A percentile compares a stretch with the other conserved stretches of the same genome.
phyloP scores from a whole-genome alignment of 192 early-diverging fungal genomes.

The Entomortierella chlamydospora region DNA sequence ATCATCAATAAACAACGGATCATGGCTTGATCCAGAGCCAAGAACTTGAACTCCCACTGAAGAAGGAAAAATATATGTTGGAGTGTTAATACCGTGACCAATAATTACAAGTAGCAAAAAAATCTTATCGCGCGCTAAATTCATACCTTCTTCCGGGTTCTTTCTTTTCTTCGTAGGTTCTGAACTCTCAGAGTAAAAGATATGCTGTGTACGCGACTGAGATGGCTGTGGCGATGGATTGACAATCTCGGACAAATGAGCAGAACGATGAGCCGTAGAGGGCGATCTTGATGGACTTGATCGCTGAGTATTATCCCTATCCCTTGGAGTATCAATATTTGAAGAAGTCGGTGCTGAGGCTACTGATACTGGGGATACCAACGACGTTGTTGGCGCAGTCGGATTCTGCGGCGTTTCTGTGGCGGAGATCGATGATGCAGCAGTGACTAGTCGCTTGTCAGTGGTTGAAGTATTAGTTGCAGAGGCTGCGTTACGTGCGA shows the following conservation, averaged over 20 bases:
- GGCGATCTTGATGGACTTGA: slow-evolving; percentile 15
- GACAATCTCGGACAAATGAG: slow-evolving; percentile 6
- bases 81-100: no score
- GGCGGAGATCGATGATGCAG: not conserved
- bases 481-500: not conserved
- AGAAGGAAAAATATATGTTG: not conserved
- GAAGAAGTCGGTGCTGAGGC: not conserved
- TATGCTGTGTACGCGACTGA: not conserved
- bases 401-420: not conserved
- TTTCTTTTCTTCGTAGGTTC: slow-evolving; percentile 22
- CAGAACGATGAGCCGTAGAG: not conserved
- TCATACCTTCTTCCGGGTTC: slow-evolving; percentile 22
- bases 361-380: not conserved
- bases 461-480: not conserved
- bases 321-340: not conserved
- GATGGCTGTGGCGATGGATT: not conserved
- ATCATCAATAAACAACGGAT: slow-evolving; percentile 17
- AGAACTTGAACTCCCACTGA: not conserved
- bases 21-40: slow-evolving; percentile 13
- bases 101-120: no score
- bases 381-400: not conserved
- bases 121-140: not conserved
- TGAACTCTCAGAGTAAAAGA: not conserved
- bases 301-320: not conserved
- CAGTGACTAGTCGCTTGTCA: not conserved